Base-by-base conservation (phyloP, 2,329 filamentous ascomycete species). In the Monilinia fructicola region DNA sequence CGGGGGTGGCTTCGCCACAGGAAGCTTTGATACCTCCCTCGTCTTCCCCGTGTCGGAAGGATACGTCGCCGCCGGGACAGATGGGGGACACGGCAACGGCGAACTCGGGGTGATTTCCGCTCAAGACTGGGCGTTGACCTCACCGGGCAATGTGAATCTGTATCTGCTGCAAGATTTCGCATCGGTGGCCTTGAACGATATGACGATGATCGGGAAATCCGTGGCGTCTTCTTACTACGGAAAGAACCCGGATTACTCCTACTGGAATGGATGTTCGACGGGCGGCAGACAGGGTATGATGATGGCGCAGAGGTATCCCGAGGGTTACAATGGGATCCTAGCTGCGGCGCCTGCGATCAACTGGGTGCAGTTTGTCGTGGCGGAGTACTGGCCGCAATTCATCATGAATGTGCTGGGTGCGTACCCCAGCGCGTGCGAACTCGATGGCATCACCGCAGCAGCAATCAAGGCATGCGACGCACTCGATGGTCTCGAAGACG, bases 401-500 rank as follows among this genome's bases (percentile, higher is more conserved):
- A 52, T 38, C 26, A 59, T 58, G 68, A 72, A 66, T 23, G 12
- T 18, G 0, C 9, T 63, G 1, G 59, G 53, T 14, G 4, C 23
- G 0, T 48, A 63, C 42, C 42, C 48, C 0, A 48, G 46, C 6
- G 7, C 38, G 10, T 54, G 56, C 0, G 56, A 63, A 54, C 14
- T 63, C 0, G 42, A 63, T 21, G 48, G 28, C 0, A 66, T 66
- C 10, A 31, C 28, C 4, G 58, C 28, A 0, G 80, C 82, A 60
- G 77, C 78, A 4, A 28, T 84, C n/a, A 74, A 77, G 14, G 81
- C 84, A 71, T 85, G 83, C 70, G 83, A 85, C 68, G 70, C 71
- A 4, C 74, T 83, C 4, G 83, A 85, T 69, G 81, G 81, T 23
- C 77, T 79, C 18, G 72, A 74, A 5, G 83, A 85, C 69, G 79